Percentiles rank a stretch among this genome's conserved stretches.
Conservation (phyloP, 1,284 basidiomycete genomes). For the Microbotryum lychnidis-dioicae region DNA sequence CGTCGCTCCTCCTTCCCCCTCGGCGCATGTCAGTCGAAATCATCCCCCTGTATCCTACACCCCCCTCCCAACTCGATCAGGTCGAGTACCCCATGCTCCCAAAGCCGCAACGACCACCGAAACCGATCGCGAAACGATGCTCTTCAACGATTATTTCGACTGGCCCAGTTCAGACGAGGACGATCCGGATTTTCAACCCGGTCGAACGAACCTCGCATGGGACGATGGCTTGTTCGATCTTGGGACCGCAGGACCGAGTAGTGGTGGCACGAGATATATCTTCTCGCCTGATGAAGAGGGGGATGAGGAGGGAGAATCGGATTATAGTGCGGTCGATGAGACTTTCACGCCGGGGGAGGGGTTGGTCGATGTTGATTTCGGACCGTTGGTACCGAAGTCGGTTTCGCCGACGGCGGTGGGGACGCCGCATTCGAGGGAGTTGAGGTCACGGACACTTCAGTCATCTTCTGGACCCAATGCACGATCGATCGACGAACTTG, state of each 20-base stretch:
- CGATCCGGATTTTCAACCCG: conserved; percentile 18
- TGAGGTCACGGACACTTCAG: neutral
- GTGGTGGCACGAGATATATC: neutral
- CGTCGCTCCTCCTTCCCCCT: no score
- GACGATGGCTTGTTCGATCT: neutral
- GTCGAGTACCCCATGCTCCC: conserved; percentile 13
- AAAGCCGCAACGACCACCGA: neutral
- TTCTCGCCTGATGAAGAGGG: neutral
- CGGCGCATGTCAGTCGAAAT: no score
- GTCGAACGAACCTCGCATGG: neutral
- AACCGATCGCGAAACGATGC: conserved; percentile 15
- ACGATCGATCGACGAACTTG: no score
- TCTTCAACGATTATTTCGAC: conserved; percentile 30
- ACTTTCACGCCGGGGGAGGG: neutral
- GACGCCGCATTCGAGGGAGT: neutral
- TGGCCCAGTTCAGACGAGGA: conserved; percentile 21
- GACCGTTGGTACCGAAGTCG: neutral
- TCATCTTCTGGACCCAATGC: no score
- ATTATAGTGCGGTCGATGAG: neutral
- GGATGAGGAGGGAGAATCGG: neutral
- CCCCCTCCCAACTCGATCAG: conserved; percentile 18
- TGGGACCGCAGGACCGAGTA: neutral
- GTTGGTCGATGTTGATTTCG: neutral
- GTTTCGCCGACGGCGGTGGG: neutral
- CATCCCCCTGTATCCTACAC: neutral